Percentiles rank a stretch among this genome's conserved stretches.
Conservation (phyloP, 805 yeast species). For the Torulaspora microellipsoides region DNA sequence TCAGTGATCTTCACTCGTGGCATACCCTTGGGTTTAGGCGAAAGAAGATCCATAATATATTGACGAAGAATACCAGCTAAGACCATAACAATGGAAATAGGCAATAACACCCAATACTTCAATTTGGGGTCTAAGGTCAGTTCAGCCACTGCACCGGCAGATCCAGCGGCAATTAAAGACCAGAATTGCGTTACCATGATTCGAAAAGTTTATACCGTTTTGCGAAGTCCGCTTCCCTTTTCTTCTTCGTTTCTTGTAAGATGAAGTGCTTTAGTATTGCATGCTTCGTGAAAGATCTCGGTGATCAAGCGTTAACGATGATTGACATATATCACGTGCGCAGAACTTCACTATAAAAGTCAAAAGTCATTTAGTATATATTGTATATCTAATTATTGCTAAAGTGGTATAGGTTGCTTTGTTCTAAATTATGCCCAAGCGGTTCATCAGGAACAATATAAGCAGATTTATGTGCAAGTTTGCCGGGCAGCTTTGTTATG, state of each 20-base stretch:
- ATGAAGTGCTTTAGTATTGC: not conserved
- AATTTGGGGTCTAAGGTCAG: conserved; percentile 73
- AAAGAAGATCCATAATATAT: conserved; percentile 56
- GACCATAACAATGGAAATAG: conserved; percentile 87
- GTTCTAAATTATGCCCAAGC: too few relatives aligned
- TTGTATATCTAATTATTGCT: too few relatives aligned
- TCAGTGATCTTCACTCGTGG: conserved; percentile 52
- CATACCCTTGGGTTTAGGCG: conserved; percentile 52
- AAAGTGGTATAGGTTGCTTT: too few relatives aligned
- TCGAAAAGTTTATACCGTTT: too few relatives aligned
- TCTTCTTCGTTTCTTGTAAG: not conserved
- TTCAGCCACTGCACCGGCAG: conserved; percentile 42
- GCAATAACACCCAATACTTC: conserved; percentile 85
- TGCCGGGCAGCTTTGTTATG: not conserved
- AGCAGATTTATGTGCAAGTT: too few relatives aligned
- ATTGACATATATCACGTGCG: too few relatives aligned
- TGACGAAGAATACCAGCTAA: conserved; percentile 76
- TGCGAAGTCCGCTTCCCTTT: too few relatives aligned
- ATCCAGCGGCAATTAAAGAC: conserved; percentile 16
- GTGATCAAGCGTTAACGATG: not conserved
- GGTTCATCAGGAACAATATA: too few relatives aligned
- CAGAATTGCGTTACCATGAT: conserved; percentile 6
- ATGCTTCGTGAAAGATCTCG: not conserved
- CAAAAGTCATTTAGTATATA: too few relatives aligned
- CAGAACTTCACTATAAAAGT: too few relatives aligned